A percentile compares a stretch with the other conserved stretches of the same genome.
Conservation (phyloP, 2,329 filamentous ascomycete genomes). For the Metarhizium anisopliae region DNA sequence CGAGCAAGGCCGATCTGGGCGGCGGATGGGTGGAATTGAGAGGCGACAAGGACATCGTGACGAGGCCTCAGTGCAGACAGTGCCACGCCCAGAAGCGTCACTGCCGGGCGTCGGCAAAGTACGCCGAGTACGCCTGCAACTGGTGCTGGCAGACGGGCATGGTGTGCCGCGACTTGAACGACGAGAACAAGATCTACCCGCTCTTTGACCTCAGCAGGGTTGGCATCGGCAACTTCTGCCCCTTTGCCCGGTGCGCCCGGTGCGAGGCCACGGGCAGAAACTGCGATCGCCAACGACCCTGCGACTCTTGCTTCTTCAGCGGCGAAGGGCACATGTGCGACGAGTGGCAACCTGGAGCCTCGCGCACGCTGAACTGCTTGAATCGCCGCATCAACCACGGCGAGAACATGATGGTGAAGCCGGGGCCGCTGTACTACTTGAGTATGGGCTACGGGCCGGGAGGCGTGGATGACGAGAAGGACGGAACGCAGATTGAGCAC, state of each 20-base stretch:
- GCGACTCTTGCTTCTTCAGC: constrained; percentile 22
- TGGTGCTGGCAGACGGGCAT: constrained; percentile 22
- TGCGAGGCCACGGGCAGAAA: constrained; percentile 14
- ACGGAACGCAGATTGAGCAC: constrained; percentile 14
- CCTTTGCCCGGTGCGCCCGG: constrained; percentile 16
- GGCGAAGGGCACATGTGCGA: constrained; percentile 6
- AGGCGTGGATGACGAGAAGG: constrained; percentile 18
- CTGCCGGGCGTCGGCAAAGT: constrained; percentile 11
- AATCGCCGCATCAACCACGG: constrained; percentile 10
- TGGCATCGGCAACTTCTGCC: constrained; percentile 19
- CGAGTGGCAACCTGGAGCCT: neutral
- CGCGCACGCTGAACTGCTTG: neutral
- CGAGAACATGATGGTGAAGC: constrained; percentile 6
- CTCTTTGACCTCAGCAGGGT: constrained; percentile 21
- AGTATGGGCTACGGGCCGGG: constrained; percentile 18
- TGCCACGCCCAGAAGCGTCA: constrained; percentile 9
- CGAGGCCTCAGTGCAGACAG: neutral
- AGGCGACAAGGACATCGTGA: constrained; percentile 2
- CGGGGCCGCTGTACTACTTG: constrained; percentile 26
- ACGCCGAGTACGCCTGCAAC: constrained; percentile 12
- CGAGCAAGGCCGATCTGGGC: constrained; percentile 4
- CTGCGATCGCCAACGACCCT: constrained; percentile 29
- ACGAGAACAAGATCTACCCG: constrained; percentile 9
- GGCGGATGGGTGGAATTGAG: constrained; percentile 11
- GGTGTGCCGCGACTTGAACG: constrained; percentile 12